phyloP scores from a whole-genome alignment of 2,329 filamentous ascomycete species.

The Trichoderma harzianum region DNA sequence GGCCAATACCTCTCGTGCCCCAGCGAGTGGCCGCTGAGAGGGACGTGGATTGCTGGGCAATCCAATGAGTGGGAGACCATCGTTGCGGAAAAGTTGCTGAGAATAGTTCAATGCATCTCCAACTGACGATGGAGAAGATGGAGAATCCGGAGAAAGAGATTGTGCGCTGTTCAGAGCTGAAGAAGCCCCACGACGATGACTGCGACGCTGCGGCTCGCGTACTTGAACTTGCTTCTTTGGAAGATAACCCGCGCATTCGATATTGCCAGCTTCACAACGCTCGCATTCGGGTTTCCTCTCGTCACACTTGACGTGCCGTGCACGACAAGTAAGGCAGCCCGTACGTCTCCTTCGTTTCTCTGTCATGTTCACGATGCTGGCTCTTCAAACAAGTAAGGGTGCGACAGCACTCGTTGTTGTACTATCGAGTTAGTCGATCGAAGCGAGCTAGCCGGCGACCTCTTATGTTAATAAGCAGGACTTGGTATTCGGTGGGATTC shows the following conservation, averaged over 20 bases:
- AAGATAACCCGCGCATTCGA: slow-evolving; percentile 10
- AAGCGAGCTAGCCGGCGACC: background rate
- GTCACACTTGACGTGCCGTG: slow-evolving; percentile 11
- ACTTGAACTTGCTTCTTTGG: background rate
- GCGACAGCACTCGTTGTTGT: background rate
- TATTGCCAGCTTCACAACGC: slow-evolving; percentile 6
- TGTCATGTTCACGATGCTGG: background rate
- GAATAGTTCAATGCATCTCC: background rate
- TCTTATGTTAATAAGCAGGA: background rate
- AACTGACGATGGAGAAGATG: background rate
- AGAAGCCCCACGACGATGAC: background rate
- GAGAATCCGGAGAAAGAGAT: background rate
- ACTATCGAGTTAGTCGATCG: slow-evolving; percentile 4
- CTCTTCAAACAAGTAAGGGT: background rate
- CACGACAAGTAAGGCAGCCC: slow-evolving; percentile 2
- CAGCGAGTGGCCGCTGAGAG: background rate
- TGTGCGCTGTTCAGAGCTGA: background rate
- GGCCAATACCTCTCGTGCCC: slow-evolving; percentile 2
- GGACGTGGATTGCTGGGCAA: slow-evolving; percentile 12
- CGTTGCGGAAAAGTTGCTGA: background rate
- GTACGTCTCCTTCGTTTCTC: slow-evolving; percentile 5
- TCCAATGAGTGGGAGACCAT: slow-evolving; percentile 7
- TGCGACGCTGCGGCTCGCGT: background rate
- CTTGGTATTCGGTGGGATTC: background rate
- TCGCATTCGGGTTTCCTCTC: slow-evolving; percentile 9